Conservation (phyloP, 371 early-diverging fungal genomes). For the Apophysomyces ossiformis region DNA sequence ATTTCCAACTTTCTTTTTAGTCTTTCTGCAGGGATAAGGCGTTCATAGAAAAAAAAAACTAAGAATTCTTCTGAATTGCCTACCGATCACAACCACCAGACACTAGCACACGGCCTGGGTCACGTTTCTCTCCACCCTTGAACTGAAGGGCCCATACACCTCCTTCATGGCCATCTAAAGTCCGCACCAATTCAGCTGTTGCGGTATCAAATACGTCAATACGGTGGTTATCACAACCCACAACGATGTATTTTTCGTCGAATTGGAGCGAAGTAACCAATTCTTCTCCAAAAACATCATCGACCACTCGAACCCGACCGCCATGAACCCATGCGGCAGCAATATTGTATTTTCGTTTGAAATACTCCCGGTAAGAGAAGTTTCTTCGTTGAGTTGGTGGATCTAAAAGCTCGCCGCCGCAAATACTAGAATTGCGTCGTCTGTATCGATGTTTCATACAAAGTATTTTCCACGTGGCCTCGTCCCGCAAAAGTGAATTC, state of each 20-base stretch:
- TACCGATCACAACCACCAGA: constrained; percentile 85
- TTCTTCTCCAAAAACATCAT: constrained; percentile 76
- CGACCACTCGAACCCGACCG: constrained; percentile 68
- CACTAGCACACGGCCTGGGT: constrained; percentile 73
- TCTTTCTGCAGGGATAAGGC: constrained; percentile 8
- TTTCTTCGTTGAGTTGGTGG: constrained; percentile 51
- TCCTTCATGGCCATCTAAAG: constrained; percentile 89
- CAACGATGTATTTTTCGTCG: constrained; percentile 84
- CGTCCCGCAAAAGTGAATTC: constrained; percentile 66
- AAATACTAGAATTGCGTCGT: constrained; percentile 32
- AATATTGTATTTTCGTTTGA: constrained; percentile 73
- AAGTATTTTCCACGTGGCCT: constrained; percentile 46
- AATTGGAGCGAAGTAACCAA: constrained; percentile 89
- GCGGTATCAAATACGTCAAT: constrained; percentile 85
- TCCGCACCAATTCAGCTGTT: constrained; percentile 68
- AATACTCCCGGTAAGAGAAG: constrained; percentile 77
- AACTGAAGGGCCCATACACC: constrained; percentile 95
- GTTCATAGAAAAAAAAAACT: constrained; percentile 19
- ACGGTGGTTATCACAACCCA: constrained; percentile 84
- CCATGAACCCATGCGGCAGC: constrained; percentile 82
- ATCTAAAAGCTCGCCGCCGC: constrained; percentile 52
- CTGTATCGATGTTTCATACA: constrained; percentile 37
- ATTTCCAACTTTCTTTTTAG: no score
- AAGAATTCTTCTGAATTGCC: constrained; percentile 20
- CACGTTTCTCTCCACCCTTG: constrained; percentile 60